phyloP scores from a whole-genome alignment of 345 rosid genomes.

The Lepidium didymum region DNA sequence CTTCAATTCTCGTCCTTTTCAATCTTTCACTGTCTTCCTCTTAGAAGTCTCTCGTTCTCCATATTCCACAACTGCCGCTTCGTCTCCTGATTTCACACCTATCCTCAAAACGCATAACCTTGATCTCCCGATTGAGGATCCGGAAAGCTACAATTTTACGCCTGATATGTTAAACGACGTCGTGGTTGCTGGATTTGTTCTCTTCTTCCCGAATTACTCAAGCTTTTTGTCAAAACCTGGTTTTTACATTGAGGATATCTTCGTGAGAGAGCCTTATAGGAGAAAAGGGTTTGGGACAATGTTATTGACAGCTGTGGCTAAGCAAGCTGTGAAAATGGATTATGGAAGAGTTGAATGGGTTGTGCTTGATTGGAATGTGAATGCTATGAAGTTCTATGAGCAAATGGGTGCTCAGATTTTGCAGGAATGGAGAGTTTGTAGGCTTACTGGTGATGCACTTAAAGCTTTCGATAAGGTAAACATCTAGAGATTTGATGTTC shows the following conservation, averaged over 20 bases:
- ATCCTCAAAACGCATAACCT: conserved; percentile 31
- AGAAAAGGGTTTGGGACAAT: conserved; percentile 73
- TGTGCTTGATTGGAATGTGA: conserved; percentile 87
- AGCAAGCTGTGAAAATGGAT: conserved; percentile 79
- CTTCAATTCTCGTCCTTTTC: conserved; percentile 68
- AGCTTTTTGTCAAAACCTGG: conserved; percentile 68
- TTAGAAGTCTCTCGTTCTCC: conserved; percentile 63
- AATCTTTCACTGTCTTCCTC: conserved; percentile 74
- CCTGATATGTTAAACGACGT: conserved; percentile 30
- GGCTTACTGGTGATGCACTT: conserved; percentile 82
- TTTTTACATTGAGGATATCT: conserved; percentile 73
- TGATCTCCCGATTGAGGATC: conserved; percentile 50
- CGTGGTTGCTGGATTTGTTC: conserved; percentile 67
- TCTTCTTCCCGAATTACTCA: conserved; percentile 79
- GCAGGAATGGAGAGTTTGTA: conserved; percentile 76
- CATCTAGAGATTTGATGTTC: conserved; percentile 5
- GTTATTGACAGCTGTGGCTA: conserved; percentile 74
- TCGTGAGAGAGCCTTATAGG: conserved; percentile 73
- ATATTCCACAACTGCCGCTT: conserved; percentile 5
- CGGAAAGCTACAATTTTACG: conserved; percentile 41
- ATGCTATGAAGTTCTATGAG: conserved; percentile 76
- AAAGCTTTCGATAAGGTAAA: conserved; percentile 43
- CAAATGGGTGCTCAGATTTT: conserved; percentile 79
- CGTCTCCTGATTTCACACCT: conserved; percentile 33
- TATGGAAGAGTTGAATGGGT: conserved; percentile 89